phyloP scores from a whole-genome alignment of 2,329 filamentous ascomycete species.

The Monosporascus sp. region DNA sequence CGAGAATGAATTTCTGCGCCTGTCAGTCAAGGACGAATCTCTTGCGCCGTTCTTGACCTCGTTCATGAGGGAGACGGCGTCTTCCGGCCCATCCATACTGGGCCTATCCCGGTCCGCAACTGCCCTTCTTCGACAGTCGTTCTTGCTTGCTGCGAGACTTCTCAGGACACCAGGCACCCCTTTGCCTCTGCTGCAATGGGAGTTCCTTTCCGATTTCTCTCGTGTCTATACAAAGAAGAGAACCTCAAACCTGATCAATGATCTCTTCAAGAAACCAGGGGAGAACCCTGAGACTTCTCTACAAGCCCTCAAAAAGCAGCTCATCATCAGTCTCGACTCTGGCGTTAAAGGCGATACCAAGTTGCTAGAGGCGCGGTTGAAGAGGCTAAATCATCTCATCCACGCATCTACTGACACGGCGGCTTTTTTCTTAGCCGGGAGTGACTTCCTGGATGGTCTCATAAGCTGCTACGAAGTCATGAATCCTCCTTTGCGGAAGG shows the following conservation, averaged over 20 bases:
- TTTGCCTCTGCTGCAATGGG: constrained; percentile 52
- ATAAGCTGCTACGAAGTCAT: constrained; percentile 59
- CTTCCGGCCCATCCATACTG: constrained; percentile 28
- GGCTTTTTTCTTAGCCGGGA: constrained; percentile 70
- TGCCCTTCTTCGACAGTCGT: constrained; percentile 57
- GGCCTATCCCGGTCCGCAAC: constrained; percentile 29
- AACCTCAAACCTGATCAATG: constrained; percentile 43
- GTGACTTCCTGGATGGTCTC: constrained; percentile 80
- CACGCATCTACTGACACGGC: constrained; percentile 53
- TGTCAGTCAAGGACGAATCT: constrained; percentile 51
- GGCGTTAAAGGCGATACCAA: constrained; percentile 52
- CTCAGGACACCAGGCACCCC: constrained; percentile 41
- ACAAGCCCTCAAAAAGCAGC: constrained; percentile 52
- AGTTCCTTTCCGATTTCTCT: constrained; percentile 64
- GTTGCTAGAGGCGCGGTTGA: constrained; percentile 49
- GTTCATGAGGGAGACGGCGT: constrained; percentile 54
- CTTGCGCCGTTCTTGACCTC: constrained; percentile 60
- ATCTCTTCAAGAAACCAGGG: constrained; percentile 48
- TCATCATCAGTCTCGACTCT: constrained; percentile 60
- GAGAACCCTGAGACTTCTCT: constrained; percentile 49
- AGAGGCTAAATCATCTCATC: constrained; percentile 58
- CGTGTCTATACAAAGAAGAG: constrained; percentile 61
- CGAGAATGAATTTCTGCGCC: constrained; percentile 47
- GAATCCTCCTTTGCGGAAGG: constrained; percentile 58
- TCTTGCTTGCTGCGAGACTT: constrained; percentile 57